Percentiles rank a stretch among this genome's conserved stretches.
phyloP scores from a whole-genome alignment of 495 filamentous ascomycete species.

The Trichoderma reesei region DNA sequence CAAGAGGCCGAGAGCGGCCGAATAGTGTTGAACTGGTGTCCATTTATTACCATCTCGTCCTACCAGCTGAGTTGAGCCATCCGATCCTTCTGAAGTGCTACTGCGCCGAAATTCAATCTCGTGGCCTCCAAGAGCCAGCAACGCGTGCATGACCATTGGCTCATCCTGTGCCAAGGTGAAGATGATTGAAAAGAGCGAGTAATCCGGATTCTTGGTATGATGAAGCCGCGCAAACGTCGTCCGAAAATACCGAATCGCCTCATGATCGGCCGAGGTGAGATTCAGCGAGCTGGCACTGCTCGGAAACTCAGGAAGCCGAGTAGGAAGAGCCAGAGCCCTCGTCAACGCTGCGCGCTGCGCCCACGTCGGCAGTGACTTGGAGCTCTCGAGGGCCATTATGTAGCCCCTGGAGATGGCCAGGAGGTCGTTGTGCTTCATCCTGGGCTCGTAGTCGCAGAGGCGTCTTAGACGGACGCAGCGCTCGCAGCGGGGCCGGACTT shows the following conservation, averaged over 20 bases:
- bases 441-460: not conserved
- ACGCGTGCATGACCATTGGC: not conserved
- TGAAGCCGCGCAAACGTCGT: not conserved
- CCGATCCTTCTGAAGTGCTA: not conserved
- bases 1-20: not conserved
- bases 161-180: not conserved
- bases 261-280: slow-evolving; percentile 3
- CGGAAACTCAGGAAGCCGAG: not conserved
- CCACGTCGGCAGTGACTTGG: not conserved
- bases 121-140: not conserved
- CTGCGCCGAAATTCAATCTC: slow-evolving; percentile 1
- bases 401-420: not conserved
- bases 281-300: not conserved
- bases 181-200: slow-evolving; percentile 1
- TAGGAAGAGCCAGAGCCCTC: not conserved
- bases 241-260: slow-evolving; percentile 1
- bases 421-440: slow-evolving; percentile 1
- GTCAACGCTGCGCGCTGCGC: not conserved
- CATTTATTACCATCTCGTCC: not conserved
- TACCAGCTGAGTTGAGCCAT: not conserved
- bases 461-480: not conserved
- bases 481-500: not conserved
- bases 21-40: not conserved
- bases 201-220: not conserved
- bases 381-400: not conserved